A percentile compares a stretch with the other conserved stretches of the same genome.
These are phyloP conservation scores for Gautieria morchelliformis DNA, from an alignment of 768 basidiomycete species.

Conservation along the genomic window DNA sequence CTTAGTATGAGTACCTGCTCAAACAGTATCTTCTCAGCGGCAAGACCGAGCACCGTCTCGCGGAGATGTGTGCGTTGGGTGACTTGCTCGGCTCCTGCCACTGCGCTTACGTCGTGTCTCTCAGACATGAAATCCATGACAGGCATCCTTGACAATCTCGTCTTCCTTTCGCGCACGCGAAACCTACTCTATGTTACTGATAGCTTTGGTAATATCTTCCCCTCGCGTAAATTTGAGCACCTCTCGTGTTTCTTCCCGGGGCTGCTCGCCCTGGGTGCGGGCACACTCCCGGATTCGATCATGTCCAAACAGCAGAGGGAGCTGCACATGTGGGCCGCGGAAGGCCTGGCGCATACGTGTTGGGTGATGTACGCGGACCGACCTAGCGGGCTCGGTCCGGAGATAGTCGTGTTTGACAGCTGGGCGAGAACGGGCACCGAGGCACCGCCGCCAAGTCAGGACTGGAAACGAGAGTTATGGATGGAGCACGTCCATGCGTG, in stretches of 20 bases:
- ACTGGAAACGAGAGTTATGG: conserved; percentile 9
- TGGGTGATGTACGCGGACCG: conserved; percentile 18
- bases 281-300: neutral
- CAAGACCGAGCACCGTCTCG: conserved; percentile 13
- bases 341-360: conserved; percentile 19
- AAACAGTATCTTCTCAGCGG: conserved; percentile 17
- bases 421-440: no score
- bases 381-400: conserved; percentile 15
- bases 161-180: conserved; percentile 16
- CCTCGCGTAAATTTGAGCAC: conserved; percentile 16
- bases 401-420: conserved; percentile 7
- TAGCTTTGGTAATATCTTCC: neutral
- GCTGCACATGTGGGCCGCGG: conserved; percentile 16
- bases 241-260: conserved; percentile 21
- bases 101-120: neutral
- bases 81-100: neutral
- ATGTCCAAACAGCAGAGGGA: conserved; percentile 6
- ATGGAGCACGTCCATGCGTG: conserved; percentile 12
- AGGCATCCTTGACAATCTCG: conserved; percentile 29
- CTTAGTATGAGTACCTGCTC: conserved; percentile 11
- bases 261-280: conserved; percentile 16
- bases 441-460: no score
- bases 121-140: conserved; percentile 55
- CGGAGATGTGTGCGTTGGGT: conserved; percentile 16
- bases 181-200: conserved; percentile 16